phyloP scores from a whole-genome alignment of 495 filamentous ascomycete genomes.

The Platismatia glauca region DNA sequence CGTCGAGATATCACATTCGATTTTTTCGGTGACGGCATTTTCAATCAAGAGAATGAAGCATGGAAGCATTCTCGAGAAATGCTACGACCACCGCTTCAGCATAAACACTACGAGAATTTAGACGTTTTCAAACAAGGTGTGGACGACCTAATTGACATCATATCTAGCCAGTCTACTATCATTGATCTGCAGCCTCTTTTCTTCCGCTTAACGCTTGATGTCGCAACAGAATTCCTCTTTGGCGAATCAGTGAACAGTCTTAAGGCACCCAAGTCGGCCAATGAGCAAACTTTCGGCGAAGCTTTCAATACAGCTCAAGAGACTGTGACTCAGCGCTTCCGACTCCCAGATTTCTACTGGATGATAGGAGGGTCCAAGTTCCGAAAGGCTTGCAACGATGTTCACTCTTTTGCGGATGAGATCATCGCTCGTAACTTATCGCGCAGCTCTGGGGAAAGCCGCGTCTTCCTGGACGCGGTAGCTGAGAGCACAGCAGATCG shows the following conservation, averaged over 20 bases:
- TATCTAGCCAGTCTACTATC: constrained; percentile 40
- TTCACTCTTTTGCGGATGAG: constrained; percentile 40
- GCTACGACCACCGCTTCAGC: constrained; percentile 53
- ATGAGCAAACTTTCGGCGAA: no score
- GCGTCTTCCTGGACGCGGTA: constrained; percentile 57
- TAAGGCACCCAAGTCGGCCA: constrained; percentile 29
- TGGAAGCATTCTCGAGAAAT: constrained; percentile 58
- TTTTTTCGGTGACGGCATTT: no score
- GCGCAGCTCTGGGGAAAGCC: constrained; percentile 29
- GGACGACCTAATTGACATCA: no score
- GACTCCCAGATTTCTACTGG: no score
- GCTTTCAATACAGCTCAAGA: no score
- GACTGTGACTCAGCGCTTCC: no score
- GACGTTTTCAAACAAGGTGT: no score
- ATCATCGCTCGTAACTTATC: constrained; percentile 32
- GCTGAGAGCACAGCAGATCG: constrained; percentile 49
- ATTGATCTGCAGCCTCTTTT: constrained; percentile 62
- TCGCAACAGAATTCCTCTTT: constrained; percentile 64
- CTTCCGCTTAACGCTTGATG: constrained; percentile 56
- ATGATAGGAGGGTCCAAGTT: constrained; percentile 34
- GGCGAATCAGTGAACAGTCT: constrained; percentile 47
- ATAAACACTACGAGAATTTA: no score
- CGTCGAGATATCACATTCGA: no score
- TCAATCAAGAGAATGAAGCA: no score
- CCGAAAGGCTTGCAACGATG: constrained; percentile 31